A percentile compares a stretch with the other conserved stretches of the same genome.
Conservation (phyloP, 768 basidiomycete genomes). For the Leccinum longicurvipes region DNA sequence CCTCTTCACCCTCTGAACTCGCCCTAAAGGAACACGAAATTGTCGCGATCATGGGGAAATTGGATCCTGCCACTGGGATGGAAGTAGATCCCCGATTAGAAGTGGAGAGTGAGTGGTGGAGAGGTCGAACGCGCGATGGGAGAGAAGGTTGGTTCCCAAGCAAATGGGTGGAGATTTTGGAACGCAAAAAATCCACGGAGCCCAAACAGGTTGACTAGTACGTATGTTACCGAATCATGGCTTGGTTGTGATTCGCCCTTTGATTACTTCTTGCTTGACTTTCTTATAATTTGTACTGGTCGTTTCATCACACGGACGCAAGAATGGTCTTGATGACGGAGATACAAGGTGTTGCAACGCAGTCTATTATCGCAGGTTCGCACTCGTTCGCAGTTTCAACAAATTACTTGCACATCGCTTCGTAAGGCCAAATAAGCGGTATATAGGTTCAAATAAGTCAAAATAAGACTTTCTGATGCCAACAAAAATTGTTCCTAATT, state of each 20-base stretch:
- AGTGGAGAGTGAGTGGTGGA: constrained; percentile 83
- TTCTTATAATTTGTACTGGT: neutral
- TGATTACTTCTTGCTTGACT: neutral
- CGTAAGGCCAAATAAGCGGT: neutral
- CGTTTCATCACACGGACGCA: neutral
- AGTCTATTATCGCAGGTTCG: neutral
- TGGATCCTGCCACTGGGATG: constrained; percentile 64
- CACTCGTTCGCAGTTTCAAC: neutral
- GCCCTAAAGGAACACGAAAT: constrained; percentile 85
- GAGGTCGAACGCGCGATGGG: constrained; percentile 87
- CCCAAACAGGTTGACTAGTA: constrained; percentile 40
- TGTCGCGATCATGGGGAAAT: constrained; percentile 83
- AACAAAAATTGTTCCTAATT: neutral
- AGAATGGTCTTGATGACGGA: neutral
- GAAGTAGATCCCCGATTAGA: constrained; percentile 67
- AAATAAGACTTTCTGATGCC: neutral
- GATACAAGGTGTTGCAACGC: neutral
- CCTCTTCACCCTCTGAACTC: constrained; percentile 75
- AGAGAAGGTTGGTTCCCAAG: constrained; percentile 93
- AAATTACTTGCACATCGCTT: neutral
- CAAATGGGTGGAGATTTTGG: constrained; percentile 79
- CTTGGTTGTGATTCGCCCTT: neutral
- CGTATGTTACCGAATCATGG: neutral
- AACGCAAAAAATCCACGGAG: constrained; percentile 38
- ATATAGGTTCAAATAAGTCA: neutral